Conservation (phyloP, 164 flowering plant genomes). For the Stephania cephalantha region DNA sequence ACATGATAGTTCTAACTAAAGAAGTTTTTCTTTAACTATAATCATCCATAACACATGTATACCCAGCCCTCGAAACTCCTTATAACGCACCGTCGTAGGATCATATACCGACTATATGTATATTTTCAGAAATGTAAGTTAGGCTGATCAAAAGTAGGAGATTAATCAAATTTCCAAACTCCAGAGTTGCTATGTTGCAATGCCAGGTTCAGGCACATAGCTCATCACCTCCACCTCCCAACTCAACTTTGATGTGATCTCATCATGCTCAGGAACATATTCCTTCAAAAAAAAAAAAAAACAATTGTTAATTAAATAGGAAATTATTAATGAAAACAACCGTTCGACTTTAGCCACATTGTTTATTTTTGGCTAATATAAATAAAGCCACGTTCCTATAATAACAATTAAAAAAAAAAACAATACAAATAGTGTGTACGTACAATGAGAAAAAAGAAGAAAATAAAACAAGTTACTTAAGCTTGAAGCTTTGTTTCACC, state of each 20-base stretch:
- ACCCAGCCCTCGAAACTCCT: neutral
- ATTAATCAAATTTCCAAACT: neutral
- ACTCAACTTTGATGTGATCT: conserved; percentile 47
- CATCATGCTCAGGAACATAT: conserved; percentile 61
- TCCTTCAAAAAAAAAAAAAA: conserved; percentile 33
- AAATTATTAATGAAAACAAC: neutral
- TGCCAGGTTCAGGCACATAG: conserved; percentile 41
- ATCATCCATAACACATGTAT: neutral
- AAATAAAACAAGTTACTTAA: no score
- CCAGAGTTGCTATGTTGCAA: conserved; percentile 9
- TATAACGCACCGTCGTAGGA: neutral
- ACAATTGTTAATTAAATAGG: neutral
- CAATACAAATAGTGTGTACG: neutral
- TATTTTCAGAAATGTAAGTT: neutral
- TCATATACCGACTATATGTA: neutral
- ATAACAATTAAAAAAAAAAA: no score
- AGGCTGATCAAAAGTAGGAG: neutral
- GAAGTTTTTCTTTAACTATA: neutral
- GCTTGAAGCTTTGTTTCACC: no score
- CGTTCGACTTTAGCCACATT: no score
- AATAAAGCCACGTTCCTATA: no score
- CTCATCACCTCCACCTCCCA: conserved; percentile 62
- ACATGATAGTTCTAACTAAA: neutral
- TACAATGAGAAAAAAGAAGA: neutral
- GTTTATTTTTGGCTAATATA: no score